Conservation (phyloP, 202 grass and related monocot species). For the Saccharum hybrid region DNA sequence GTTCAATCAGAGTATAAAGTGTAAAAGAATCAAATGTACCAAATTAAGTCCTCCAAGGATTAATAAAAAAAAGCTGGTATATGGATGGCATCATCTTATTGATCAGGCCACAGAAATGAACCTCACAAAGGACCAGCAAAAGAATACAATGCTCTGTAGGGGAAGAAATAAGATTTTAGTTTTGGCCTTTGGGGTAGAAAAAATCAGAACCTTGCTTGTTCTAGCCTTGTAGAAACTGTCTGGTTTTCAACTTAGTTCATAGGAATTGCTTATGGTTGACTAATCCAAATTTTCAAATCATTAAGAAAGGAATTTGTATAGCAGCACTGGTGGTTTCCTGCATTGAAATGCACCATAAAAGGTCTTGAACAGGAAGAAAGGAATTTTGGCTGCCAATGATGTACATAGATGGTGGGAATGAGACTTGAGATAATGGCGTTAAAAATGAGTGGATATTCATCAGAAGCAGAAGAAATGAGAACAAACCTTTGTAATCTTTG, state of each 20-base stretch:
- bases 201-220: background rate
- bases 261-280: background rate
- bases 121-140: background rate
- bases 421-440: background rate
- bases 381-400: conserved; percentile 13
- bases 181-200: background rate
- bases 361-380: background rate
- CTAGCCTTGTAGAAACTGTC: background rate
- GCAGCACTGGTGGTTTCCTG: background rate
- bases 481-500: conserved; percentile 68
- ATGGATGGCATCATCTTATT: conserved; percentile 1
- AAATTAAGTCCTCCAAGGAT: background rate
- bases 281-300: conserved; percentile 2
- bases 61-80: background rate
- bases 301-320: background rate
- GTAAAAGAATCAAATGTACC: conserved; percentile 20
- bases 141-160: background rate
- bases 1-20: conserved; percentile 10
- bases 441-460: conserved; percentile 29
- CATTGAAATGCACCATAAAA: background rate
- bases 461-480: conserved; percentile 19
- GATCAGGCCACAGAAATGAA: conserved; percentile 24
- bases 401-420: background rate
- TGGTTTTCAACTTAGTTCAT: background rate
- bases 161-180: conserved; percentile 21